These are phyloP conservation scores for Thamnidium elegans DNA, from an alignment of 192 early-diverging fungal species.

Conservation along the genomic window DNA sequence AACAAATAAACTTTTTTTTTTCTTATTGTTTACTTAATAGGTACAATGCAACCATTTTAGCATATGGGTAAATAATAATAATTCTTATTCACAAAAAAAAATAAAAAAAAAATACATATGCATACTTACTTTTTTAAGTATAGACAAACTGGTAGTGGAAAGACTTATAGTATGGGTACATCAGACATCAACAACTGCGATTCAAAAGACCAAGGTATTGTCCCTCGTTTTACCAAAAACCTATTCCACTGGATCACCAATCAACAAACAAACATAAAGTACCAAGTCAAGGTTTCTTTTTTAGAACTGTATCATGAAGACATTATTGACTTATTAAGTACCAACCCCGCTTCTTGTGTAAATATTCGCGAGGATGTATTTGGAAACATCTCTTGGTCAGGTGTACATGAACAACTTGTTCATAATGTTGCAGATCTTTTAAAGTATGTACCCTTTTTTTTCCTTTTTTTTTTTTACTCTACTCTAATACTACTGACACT, in stretches of 20 bases:
- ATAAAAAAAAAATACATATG: neutral
- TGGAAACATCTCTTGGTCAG: slow-evolving; percentile 83
- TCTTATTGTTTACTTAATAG: slow-evolving; percentile 32
- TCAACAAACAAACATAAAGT: slow-evolving; percentile 28
- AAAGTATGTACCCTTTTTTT: slow-evolving; percentile 45
- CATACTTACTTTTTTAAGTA: too few relatives aligned
- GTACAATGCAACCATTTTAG: slow-evolving; percentile 90
- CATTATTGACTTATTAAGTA: slow-evolving; percentile 76
- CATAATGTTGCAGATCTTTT: slow-evolving; percentile 57
- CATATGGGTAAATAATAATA: slow-evolving; percentile 61
- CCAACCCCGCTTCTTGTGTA: slow-evolving; percentile 47
- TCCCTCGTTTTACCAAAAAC: slow-evolving; percentile 61
- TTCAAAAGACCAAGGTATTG: slow-evolving; percentile 49
- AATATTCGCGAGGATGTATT: slow-evolving; percentile 77
- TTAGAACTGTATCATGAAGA: slow-evolving; percentile 98
- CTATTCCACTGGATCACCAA: slow-evolving; percentile 48
- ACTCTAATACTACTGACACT: neutral
- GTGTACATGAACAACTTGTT: slow-evolving; percentile 79
- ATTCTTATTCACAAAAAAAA: neutral
- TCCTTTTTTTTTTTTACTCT: neutral
- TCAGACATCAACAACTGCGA: slow-evolving; percentile 20
- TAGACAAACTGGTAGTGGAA: slow-evolving; percentile 86
- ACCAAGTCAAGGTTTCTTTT: slow-evolving; percentile 74
- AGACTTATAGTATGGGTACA: slow-evolving; percentile 94
- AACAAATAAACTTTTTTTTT: slow-evolving; percentile 4